These are phyloP conservation scores for Rubia balearica DNA, from an alignment of 305 asterid genomes.

Conservation along the genomic window DNA sequence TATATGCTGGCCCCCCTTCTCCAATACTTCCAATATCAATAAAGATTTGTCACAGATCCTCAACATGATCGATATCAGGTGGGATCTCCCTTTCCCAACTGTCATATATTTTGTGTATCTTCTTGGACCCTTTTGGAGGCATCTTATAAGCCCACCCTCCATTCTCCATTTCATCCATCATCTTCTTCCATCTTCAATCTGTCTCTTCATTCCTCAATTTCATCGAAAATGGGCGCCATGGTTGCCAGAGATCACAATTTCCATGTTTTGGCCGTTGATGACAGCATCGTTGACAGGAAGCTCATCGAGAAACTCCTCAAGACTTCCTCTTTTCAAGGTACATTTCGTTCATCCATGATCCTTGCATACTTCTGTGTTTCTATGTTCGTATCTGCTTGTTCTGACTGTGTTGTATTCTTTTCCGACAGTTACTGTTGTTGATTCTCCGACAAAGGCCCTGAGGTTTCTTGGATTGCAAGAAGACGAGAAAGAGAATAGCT, in stretches of 20 bases:
- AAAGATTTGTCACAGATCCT: conserved; percentile 2
- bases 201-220: neutral
- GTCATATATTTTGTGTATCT: conserved; percentile 23
- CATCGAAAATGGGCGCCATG: neutral
- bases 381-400: neutral
- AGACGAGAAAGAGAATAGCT: conserved; percentile 9
- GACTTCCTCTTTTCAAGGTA: conserved; percentile 37
- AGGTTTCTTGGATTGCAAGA: conserved; percentile 26
- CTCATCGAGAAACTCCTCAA: conserved; percentile 36
- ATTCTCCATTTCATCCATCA: neutral
- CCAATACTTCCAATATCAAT: neutral
- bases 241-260: neutral
- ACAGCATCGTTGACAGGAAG: conserved; percentile 33
- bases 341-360: neutral
- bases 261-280: conserved; percentile 42
- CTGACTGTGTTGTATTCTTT: neutral
- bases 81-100: conserved; percentile 18
- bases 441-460: conserved; percentile 32
- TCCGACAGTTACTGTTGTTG: conserved; percentile 31
- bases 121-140: neutral
- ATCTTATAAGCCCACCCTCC: neutral
- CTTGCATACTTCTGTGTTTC: neutral
- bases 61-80: neutral
- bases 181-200: neutral
- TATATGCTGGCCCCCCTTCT: neutral